phyloP scores from a whole-genome alignment of 495 filamentous ascomycete genomes.

The Tuber borchii region DNA sequence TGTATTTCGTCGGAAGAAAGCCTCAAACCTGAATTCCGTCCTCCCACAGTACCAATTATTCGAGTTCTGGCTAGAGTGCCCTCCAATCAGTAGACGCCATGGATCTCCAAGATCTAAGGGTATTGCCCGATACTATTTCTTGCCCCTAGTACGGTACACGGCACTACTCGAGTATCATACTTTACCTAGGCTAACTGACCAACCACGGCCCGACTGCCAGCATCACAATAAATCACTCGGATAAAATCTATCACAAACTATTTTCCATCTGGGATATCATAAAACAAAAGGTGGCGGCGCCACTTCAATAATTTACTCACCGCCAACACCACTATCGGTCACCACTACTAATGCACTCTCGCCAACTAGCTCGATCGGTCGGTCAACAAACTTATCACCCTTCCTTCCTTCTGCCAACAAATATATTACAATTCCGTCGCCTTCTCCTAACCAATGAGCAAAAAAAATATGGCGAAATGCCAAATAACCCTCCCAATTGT shows the following conservation, averaged over 20 bases:
- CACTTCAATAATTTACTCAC: not conserved
- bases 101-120: too few relatives aligned
- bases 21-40: too few relatives aligned
- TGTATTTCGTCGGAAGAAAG: too few relatives aligned
- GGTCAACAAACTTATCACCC: not conserved
- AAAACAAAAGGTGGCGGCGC: not conserved
- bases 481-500: conserved; percentile 14
- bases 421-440: conserved; percentile 6
- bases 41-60: too few relatives aligned
- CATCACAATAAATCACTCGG: not conserved
- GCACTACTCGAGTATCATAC: not conserved
- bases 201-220: not conserved
- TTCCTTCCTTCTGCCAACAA: not conserved
- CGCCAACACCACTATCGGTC: not conserved
- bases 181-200: not conserved
- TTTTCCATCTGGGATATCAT: not conserved
- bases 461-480: conserved; percentile 3
- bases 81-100: too few relatives aligned
- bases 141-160: too few relatives aligned
- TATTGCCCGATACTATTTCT: too few relatives aligned
- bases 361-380: conserved; percentile 11
- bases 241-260: not conserved
- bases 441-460: not conserved
- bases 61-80: too few relatives aligned
- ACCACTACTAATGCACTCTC: not conserved